These are phyloP conservation scores for Colletotrichum plurivorum DNA, from an alignment of 2,329 filamentous ascomycete species.

Conservation along the genomic window DNA sequence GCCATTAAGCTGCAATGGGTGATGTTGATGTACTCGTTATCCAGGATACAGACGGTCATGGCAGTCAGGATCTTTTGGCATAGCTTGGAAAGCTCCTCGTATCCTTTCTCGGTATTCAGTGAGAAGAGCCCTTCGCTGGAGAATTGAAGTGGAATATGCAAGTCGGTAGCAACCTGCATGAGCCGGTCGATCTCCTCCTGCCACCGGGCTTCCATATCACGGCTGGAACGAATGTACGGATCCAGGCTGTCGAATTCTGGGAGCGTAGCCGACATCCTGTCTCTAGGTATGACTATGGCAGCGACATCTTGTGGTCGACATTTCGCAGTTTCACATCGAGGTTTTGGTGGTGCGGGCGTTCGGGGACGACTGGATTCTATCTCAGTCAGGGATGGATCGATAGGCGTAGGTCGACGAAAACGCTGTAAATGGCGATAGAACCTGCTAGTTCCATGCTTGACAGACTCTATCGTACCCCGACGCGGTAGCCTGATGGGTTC, in stretches of 20 bases:
- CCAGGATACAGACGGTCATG: constrained; percentile 13
- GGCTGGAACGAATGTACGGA: background rate
- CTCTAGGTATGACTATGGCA: background rate
- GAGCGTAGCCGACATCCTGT: background rate
- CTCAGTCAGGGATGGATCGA: too few relatives aligned
- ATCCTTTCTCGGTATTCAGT: background rate
- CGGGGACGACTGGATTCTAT: too few relatives aligned
- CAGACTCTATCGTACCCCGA: too few relatives aligned
- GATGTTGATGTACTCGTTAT: constrained; percentile 23
- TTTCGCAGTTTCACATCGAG: background rate
- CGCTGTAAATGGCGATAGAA: too few relatives aligned
- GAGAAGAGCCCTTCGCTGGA: background rate
- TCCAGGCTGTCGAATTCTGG: background rate
- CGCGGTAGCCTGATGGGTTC: too few relatives aligned
- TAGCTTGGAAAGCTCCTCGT: background rate
- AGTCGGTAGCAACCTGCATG: background rate
- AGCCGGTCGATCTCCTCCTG: background rate
- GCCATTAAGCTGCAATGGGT: constrained; percentile 4
- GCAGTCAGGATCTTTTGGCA: constrained; percentile 12
- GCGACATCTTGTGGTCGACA: background rate
- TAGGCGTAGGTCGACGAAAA: too few relatives aligned
- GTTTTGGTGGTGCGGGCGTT: too few relatives aligned
- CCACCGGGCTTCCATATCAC: background rate
- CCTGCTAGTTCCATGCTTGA: too few relatives aligned
- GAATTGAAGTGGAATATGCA: background rate